Evolutionary conservation across 345 rosid genomes (phyloP).

Genomic region (Melaleuca quinquenervia): DNA sequence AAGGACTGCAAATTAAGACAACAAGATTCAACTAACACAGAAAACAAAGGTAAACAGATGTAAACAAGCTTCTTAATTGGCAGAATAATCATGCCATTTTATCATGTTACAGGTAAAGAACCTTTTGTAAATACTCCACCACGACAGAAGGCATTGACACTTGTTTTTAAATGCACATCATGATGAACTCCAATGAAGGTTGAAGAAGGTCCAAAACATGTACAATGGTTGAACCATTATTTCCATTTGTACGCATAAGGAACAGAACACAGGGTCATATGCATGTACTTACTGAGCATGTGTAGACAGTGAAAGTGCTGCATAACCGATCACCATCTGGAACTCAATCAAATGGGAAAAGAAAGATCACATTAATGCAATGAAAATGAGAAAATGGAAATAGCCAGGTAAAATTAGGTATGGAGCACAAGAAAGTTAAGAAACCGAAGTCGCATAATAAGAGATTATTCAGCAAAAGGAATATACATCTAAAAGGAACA

Average conservation of each 20-base stretch:
- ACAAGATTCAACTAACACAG: not conserved
- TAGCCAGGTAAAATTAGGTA: not conserved
- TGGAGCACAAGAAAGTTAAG: not conserved
- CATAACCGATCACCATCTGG: slow-evolving; percentile 92
- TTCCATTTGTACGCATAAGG: not conserved
- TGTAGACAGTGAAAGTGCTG: slow-evolving; percentile 82
- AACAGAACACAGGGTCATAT: not conserved
- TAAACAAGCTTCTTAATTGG: not conserved
- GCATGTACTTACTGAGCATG: slow-evolving; percentile 73
- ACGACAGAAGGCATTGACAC: not conserved
- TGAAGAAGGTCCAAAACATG: not conserved
- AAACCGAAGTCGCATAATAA: not conserved
- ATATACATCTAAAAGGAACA: not conserved
- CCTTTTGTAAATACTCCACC: not conserved
- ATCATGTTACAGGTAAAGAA: not conserved
- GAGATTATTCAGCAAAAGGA: not conserved
- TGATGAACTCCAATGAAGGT: not conserved
- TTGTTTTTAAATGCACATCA: not conserved
- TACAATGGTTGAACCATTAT: not conserved
- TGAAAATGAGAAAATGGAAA: not conserved
- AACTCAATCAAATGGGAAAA: slow-evolving; percentile 3
- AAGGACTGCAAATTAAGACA: not conserved
- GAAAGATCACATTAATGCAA: not conserved
- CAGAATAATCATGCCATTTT: not conserved
- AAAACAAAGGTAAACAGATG: not conserved